Evolutionary conservation across 257 asterid genomes (phyloP), one percentile per base, ranked within the genome.

Genomic region (Ilex asprella): DNA sequence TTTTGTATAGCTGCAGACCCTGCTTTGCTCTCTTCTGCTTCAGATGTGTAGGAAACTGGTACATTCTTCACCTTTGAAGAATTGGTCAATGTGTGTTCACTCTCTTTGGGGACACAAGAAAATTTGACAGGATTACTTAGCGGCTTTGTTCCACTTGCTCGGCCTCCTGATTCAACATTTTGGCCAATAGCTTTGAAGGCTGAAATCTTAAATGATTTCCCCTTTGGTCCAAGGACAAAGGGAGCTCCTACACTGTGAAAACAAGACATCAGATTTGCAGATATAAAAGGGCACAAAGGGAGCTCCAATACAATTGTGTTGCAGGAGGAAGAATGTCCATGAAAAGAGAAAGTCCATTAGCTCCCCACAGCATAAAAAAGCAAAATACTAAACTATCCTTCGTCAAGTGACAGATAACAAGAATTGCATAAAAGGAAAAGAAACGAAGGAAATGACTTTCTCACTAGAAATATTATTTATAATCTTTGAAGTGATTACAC

Each of bases 161-260:
- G 79, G 81, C 83, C 78, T 57, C 83, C 82, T 9, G 85, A 63
- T 66, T 79, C 87, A 72, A 84, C 92, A 70, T 66, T 79, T 55
- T 78, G 90, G 59, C 66, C 75, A 75, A 72, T 77, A 74, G 88
- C 85, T 80, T 82, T 89, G 79, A 89, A 89, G 44, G 96, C 95
- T 5, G 85, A 86, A 73, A 92, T 72, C 78, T 81, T 89, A 63
- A 79, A 75, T 67, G 58, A 41, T 71, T 80, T 83, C 35, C 84
- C 69, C 68, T 73, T 81, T 7, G 86, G 77, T 66, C 89, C 86
- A 75, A 78, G 73, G 67, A 69, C 70, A 60, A 61, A 52, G 60
- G 89, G 78, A 68, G 73, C 65, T 67, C 81, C 78, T 70, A 82
- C 74, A 58, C 99, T 92, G 87, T 61, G 75, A 78, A 68, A 46